Base-by-base conservation (phyloP, 371 early-diverging fungal genomes). In the Apophysomyces ossiformis region DNA sequence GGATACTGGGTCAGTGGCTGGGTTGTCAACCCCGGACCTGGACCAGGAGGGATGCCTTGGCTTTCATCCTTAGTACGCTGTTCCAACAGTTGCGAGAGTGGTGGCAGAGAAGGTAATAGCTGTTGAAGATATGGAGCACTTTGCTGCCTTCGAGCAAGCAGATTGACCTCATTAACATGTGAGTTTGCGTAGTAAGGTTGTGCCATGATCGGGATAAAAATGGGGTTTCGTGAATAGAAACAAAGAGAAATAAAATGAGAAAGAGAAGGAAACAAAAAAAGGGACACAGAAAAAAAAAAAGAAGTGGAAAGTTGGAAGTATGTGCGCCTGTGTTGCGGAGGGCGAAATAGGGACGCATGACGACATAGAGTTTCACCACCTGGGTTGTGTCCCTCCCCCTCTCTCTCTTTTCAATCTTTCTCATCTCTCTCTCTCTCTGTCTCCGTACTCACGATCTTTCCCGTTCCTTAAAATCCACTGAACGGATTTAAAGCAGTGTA, bases 101-200 rank as follows among this genome's bases (percentile, higher is more conserved):
- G 71, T 35, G 81, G 77, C 45, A 76, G 50, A 18, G 68, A 72
- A 38, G 76, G 76, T 60, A 77, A 54, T 44, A 79, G 58, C 47
- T 66, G 75, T 35, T 76, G 75, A 6, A 79, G 36, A 60, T 69
- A 79, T 8, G 69, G 64, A 16, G 70, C 65, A 9, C 41, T 67
- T 50, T 79, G 79, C 45, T 79, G 75, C 62, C 80, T 64, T 64
- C 77, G 74, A 54, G 72, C 69, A 37, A 79, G 67, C 16, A 79
- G 71, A 58, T 58, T 69, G 7, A 59, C 16, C 36, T 21, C 54
- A 21, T n/a, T 50, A 21, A 50, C 35, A 50, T 50, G 54, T 32
- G 54, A 50, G 54, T 50, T 50, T n/a, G 54, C 21, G 21, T 50
- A 50, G 54, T 50, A 50, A 21, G 54, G 54, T 50, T 50, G 54